Evolutionary conservation across 2,329 filamentous ascomycete genomes (phyloP).

Genomic region (Cercospora sp.): DNA sequence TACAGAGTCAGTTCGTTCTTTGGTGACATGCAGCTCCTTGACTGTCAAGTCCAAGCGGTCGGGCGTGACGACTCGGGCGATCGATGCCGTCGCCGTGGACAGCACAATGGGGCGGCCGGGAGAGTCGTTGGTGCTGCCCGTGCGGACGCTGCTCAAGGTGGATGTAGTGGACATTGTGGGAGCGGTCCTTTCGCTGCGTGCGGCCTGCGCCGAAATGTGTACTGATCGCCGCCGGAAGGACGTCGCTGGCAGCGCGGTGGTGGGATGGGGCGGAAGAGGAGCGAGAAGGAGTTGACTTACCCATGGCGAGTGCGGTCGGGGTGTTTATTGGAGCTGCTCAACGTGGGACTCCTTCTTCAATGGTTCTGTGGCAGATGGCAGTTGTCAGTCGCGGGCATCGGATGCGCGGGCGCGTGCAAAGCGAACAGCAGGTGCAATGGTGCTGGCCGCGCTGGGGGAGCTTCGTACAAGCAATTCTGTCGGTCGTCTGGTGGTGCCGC

Average conservation of each 20-base stretch:
- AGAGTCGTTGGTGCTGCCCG: constrained; percentile 18
- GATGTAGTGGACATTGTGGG: constrained; percentile 27
- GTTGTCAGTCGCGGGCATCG: constrained; percentile 27
- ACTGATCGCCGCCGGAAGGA: constrained; percentile 20
- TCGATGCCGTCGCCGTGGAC: constrained; percentile 25
- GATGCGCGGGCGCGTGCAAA: background rate
- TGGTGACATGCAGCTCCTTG: constrained; percentile 14
- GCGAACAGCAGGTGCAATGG: constrained; percentile 21
- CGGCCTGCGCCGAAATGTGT: constrained; percentile 22
- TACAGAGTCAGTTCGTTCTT: constrained; percentile 15
- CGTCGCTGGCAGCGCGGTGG: constrained; percentile 24
- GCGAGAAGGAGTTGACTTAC: constrained; percentile 34
- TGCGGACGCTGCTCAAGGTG: constrained; percentile 21
- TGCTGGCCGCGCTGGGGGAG: constrained; percentile 1
- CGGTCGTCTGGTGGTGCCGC: constrained; percentile 22
- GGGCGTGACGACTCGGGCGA: constrained; percentile 28
- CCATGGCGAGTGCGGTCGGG: constrained; percentile 37
- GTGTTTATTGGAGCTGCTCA: constrained; percentile 25
- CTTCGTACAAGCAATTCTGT: constrained; percentile 24
- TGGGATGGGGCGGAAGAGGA: constrained; percentile 23
- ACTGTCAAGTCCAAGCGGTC: constrained; percentile 27
- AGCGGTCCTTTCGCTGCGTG: constrained; percentile 8
- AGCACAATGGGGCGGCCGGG: constrained; percentile 23
- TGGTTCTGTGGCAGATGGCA: constrained; percentile 22
- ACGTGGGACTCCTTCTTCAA: constrained; percentile 32